Evolutionary conservation across 768 basidiomycete species (phyloP).

Genomic region (Russula ochroleuca): DNA sequence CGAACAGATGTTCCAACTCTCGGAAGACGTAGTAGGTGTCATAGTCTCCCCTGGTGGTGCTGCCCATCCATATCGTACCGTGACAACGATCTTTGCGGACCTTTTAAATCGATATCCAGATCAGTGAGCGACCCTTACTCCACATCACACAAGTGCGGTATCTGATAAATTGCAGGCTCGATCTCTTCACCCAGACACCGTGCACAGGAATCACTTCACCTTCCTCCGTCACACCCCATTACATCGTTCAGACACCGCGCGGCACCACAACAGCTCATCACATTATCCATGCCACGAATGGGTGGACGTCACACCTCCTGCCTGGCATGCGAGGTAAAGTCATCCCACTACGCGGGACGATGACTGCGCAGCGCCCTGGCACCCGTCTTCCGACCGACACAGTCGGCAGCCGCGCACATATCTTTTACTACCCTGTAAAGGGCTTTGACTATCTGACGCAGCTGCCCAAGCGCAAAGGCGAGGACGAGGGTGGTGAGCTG

Average conservation of each 20-base stretch:
- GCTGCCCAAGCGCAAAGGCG: slow-evolving; percentile 31
- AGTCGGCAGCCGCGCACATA: slow-evolving; percentile 49
- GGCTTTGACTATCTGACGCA: slow-evolving; percentile 70
- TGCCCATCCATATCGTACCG: slow-evolving; percentile 64
- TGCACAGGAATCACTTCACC: slow-evolving; percentile 48
- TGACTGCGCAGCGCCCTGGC: slow-evolving; percentile 64
- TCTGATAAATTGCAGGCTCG: slow-evolving; percentile 42
- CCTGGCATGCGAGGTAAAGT: slow-evolving; percentile 57
- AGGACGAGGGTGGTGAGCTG: slow-evolving; percentile 42
- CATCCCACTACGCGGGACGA: slow-evolving; percentile 53
- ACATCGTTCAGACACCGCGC: slow-evolving; percentile 56
- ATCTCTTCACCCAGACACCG: slow-evolving; percentile 56
- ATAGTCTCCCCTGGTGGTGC: slow-evolving; percentile 55
- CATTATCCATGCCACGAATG: slow-evolving; percentile 83
- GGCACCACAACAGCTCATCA: slow-evolving; percentile 56
- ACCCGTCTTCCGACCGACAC: slow-evolving; percentile 30
- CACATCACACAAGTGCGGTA: background rate
- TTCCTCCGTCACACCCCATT: slow-evolving; percentile 34
- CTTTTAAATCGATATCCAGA: slow-evolving; percentile 49
- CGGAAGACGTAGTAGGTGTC: slow-evolving; percentile 45
- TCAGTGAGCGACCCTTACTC: slow-evolving; percentile 36
- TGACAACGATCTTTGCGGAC: slow-evolving; percentile 54
- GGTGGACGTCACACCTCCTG: slow-evolving; percentile 71
- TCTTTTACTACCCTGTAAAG: slow-evolving; percentile 48
- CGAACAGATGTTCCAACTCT: slow-evolving; percentile 49